phyloP scores from a whole-genome alignment of 257 asterid genomes.

The Fraxinus anomala region DNA sequence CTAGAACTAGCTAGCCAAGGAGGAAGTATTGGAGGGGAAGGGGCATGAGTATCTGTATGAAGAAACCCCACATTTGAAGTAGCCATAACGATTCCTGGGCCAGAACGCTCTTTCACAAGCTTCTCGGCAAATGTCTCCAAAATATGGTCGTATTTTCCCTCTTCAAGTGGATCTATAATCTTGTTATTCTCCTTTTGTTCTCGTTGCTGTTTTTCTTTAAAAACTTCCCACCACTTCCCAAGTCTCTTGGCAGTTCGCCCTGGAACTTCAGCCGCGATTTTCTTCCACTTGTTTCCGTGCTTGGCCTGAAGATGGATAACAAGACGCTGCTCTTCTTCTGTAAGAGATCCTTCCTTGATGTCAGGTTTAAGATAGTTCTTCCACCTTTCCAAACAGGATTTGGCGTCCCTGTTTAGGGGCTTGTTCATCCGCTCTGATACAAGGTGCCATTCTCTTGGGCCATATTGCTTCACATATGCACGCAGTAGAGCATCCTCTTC shows the following conservation, averaged over 20 bases:
- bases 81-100: slow-evolving; percentile 38
- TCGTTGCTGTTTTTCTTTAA: slow-evolving; percentile 49
- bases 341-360: slow-evolving; percentile 39
- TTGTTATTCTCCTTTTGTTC: slow-evolving; percentile 46
- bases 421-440: slow-evolving; percentile 57
- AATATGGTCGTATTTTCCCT: slow-evolving; percentile 58
- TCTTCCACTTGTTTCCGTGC: slow-evolving; percentile 80
- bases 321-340: slow-evolving; percentile 42
- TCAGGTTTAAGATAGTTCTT: slow-evolving; percentile 44
- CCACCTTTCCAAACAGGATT: slow-evolving; percentile 64
- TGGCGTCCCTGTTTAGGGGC: slow-evolving; percentile 58
- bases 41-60: slow-evolving; percentile 26
- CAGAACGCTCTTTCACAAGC: slow-evolving; percentile 42
- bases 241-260: slow-evolving; percentile 43
- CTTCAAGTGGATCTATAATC: slow-evolving; percentile 40
- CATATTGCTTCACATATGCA: slow-evolving; percentile 42
- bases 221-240: slow-evolving; percentile 48
- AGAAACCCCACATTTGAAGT: slow-evolving; percentile 36
- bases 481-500: slow-evolving; percentile 45
- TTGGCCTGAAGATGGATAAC: slow-evolving; percentile 60
- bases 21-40: slow-evolving; percentile 48
- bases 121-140: slow-evolving; percentile 42
- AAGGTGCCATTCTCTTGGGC: slow-evolving; percentile 67
- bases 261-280: slow-evolving; percentile 69
- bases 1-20: slow-evolving; percentile 63